Base-by-base conservation (phyloP, 2,329 filamentous ascomycete genomes). In the Cladosporium oxysporum region DNA sequence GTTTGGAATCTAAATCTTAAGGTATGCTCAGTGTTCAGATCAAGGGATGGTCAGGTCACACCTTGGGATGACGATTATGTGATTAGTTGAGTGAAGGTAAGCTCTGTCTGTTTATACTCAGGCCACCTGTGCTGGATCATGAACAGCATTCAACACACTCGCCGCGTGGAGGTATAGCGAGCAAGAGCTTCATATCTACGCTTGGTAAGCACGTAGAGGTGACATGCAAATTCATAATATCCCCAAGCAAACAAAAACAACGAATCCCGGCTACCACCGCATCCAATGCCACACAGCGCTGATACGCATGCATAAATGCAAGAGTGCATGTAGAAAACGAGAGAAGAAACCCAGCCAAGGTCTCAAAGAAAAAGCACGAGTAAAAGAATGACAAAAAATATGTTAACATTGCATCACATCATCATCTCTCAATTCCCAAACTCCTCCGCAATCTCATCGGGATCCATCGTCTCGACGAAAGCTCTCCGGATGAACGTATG, bases 401-500 rank as follows among this genome's bases (percentile, higher is more conserved):
- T 3, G 6, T 3, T 14, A 16, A 3, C 14, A 41, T 41, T 41
- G 44, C 44, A 49, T 49, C 8, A 6, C 44, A 49, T 49, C 44
- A 23, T 18, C 6, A 49, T 49, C 44, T 14, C 18, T 29, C 14
- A 73, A 35, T 67, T 64, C 28, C 75, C 74, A 71, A 77, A 78
- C 49, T 75, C 67, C 53, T 84, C 76, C 66, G 80, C 75, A 18
- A 96, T 82, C 49, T 94, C 87, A 59, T 90, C 83, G 63, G 86
- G 80, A 60, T 87, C 84, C 71, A 91, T 79, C 3, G 89, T 93
- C 47, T 88, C 86, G 26, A 96, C 91, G 79, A 95, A 96, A 0
- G 93, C 93, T 65, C 92, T 87, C 66, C 82, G 78, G 31, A 96
- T 80, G 76, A 96, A 97, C 59, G 89, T 87, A 67, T 88, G 83